Percentiles rank a stretch among this genome's conserved stretches.
Evolutionary conservation across 495 filamentous ascomycete genomes (phyloP).

Genomic region (Thermochaetoides thermophila): DNA sequence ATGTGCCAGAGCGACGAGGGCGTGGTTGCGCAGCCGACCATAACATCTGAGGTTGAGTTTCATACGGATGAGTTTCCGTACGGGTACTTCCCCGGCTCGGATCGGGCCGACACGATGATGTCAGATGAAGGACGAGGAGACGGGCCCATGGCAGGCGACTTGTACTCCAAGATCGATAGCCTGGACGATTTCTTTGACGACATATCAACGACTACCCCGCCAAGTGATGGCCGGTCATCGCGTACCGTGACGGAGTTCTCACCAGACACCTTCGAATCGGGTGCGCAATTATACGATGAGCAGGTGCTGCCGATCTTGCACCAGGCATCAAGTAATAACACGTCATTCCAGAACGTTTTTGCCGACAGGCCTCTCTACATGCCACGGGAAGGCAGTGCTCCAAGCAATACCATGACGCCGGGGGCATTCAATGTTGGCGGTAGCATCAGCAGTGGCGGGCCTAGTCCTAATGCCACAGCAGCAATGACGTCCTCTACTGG

Average conservation of each 20-base stretch:
- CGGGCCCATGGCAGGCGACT: slow-evolving; percentile 51
- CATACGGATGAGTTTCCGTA: slow-evolving; percentile 74
- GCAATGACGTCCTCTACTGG: slow-evolving; percentile 1
- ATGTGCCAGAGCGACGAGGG: slow-evolving; percentile 49
- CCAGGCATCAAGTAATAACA: slow-evolving; percentile 41
- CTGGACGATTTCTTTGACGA: slow-evolving; percentile 90
- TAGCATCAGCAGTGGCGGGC: too few relatives aligned
- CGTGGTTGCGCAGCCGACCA: slow-evolving; percentile 46
- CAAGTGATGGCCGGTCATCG: slow-evolving; percentile 42
- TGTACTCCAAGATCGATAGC: slow-evolving; percentile 81
- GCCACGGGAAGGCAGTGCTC: slow-evolving; percentile 24
- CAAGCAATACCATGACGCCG: slow-evolving; percentile 47
- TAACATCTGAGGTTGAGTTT: slow-evolving; percentile 82
- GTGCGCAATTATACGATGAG: slow-evolving; percentile 82
- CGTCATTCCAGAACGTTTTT: slow-evolving; percentile 79
- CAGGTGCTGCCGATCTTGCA: slow-evolving; percentile 83
- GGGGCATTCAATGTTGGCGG: slow-evolving; percentile 38
- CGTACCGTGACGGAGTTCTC: slow-evolving; percentile 49
- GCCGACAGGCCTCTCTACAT: slow-evolving; percentile 48
- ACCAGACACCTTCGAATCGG: slow-evolving; percentile 49
- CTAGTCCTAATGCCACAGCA: too few relatives aligned
- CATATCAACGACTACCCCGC: slow-evolving; percentile 34
- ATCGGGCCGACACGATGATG: slow-evolving; percentile 75
- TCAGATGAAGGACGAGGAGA: slow-evolving; percentile 69
- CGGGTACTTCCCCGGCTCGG: slow-evolving; percentile 54